Conservation (phyloP, 306 rosid genomes). For the Bauhinia variegata region DNA sequence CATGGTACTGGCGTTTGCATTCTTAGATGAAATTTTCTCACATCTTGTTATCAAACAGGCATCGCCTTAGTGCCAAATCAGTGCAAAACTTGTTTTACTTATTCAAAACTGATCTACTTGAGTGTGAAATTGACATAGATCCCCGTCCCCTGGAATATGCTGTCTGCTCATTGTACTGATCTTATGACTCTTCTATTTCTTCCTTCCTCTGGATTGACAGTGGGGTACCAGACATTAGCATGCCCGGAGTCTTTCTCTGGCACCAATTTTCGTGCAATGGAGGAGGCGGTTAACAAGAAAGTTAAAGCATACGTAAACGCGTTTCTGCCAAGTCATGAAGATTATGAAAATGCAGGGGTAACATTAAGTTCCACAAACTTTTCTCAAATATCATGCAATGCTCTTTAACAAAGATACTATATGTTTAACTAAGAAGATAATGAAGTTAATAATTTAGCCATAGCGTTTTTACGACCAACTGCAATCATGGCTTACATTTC, state of each 20-base stretch:
- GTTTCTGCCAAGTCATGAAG: conserved; percentile 57
- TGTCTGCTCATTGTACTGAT: neutral
- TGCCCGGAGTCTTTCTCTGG: conserved; percentile 56
- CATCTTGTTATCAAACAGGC: too few relatives aligned
- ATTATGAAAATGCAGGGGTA: conserved; percentile 64
- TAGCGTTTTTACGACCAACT: too few relatives aligned
- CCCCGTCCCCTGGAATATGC: neutral
- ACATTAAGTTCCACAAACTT: conserved; percentile 19
- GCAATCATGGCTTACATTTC: too few relatives aligned
- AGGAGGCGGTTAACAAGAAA: conserved; percentile 77
- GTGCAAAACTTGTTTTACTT: too few relatives aligned
- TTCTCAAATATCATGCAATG: conserved; percentile 3
- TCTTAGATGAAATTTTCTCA: too few relatives aligned
- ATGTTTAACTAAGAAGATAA: too few relatives aligned
- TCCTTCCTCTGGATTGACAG: conserved; percentile 43
- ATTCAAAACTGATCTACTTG: neutral
- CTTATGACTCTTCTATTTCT: conserved; percentile 16
- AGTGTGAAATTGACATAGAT: neutral
- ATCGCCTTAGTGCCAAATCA: too few relatives aligned
- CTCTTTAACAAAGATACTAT: neutral
- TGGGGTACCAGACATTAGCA: conserved; percentile 72
- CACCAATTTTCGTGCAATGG: conserved; percentile 61
- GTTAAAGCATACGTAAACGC: conserved; percentile 58
- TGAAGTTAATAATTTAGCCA: too few relatives aligned
- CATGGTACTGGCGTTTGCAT: neutral